Percentiles rank a stretch among this genome's conserved stretches.
Conservation (phyloP, 2,329 filamentous ascomycete genomes). For the Ceratocystis eucalypticola region DNA sequence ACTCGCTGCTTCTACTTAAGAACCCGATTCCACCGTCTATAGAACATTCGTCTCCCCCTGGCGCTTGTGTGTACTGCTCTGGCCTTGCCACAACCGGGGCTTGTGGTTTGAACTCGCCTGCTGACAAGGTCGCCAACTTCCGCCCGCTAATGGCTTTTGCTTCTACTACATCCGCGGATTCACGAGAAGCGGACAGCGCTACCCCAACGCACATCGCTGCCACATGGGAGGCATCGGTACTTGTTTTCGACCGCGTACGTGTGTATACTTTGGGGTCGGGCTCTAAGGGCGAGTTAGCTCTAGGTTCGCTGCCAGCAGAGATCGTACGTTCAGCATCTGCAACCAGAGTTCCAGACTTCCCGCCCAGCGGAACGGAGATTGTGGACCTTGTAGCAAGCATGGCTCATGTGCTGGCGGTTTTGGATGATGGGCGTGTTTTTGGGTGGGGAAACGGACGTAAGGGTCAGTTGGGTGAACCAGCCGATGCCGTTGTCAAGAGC, state of each 20-base stretch:
- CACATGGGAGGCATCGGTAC: conserved; percentile 63
- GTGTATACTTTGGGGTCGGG: conserved; percentile 55
- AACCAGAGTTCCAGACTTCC: conserved; percentile 46
- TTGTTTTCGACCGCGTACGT: conserved; percentile 37
- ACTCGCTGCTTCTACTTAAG: conserved; percentile 62
- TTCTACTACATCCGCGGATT: neutral
- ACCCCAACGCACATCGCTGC: conserved; percentile 42
- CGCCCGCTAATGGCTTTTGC: conserved; percentile 17
- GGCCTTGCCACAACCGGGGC: conserved; percentile 30
- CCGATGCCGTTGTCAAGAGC: conserved; percentile 35
- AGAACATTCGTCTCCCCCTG: conserved; percentile 49
- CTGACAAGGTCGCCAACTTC: conserved; percentile 17
- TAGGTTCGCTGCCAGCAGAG: conserved; percentile 33
- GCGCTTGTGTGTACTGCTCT: conserved; percentile 31
- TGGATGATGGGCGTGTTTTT: conserved; percentile 63
- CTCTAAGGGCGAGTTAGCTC: conserved; percentile 57
- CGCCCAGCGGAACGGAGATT: conserved; percentile 44
- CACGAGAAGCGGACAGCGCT: conserved; percentile 17
- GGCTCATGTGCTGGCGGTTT: conserved; percentile 60
- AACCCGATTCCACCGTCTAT: neutral
- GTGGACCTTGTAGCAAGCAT: conserved; percentile 58
- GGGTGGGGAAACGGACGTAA: conserved; percentile 85
- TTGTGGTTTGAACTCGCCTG: conserved; percentile 32
- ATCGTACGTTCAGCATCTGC: conserved; percentile 37
- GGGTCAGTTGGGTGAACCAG: conserved; percentile 59